These are phyloP conservation scores for Solanum commersonii DNA, from an alignment of 257 asterid genomes.

Conservation along the genomic window DNA sequence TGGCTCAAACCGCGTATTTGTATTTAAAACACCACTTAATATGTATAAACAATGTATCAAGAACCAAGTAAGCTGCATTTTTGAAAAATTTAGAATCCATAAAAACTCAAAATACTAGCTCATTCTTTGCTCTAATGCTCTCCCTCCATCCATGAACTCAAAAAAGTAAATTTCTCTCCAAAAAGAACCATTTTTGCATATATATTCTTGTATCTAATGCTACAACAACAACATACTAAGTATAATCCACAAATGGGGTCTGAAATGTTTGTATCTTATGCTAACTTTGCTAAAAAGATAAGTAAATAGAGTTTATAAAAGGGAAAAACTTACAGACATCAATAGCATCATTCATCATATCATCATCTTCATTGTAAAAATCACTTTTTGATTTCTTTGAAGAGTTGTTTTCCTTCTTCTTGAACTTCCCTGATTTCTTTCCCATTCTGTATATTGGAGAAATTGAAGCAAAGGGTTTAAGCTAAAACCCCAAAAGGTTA, in stretches of 20 bases:
- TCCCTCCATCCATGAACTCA: not conserved
- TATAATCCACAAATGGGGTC: not conserved
- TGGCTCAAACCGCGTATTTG: not conserved
- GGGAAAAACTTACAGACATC: slow-evolving; percentile 14
- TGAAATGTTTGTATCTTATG: not conserved
- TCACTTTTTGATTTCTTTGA: not conserved
- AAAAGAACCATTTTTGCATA: not conserved
- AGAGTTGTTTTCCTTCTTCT: slow-evolving; percentile 36
- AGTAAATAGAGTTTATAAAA: not conserved
- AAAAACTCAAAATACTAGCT: not conserved
- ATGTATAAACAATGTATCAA: not conserved
- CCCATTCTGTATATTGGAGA: slow-evolving; percentile 29
- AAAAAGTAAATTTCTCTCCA: not conserved
- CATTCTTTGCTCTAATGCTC: not conserved
- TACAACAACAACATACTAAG: not conserved
- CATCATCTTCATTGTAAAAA: slow-evolving; percentile 8
- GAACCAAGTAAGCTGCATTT: not conserved
- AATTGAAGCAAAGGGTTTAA: not conserved
- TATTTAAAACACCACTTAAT: not conserved
- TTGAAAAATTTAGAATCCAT: not conserved
- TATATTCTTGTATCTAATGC: not conserved
- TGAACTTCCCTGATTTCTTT: slow-evolving; percentile 47
- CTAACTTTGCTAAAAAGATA: not conserved
- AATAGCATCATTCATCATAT: slow-evolving; percentile 22
- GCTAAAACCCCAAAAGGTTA: not conserved